Evolutionary conservation across 2,329 filamentous ascomycete species (phyloP), one percentile per base, ranked within the genome.

Genomic region (Meredithiella fracta): DNA sequence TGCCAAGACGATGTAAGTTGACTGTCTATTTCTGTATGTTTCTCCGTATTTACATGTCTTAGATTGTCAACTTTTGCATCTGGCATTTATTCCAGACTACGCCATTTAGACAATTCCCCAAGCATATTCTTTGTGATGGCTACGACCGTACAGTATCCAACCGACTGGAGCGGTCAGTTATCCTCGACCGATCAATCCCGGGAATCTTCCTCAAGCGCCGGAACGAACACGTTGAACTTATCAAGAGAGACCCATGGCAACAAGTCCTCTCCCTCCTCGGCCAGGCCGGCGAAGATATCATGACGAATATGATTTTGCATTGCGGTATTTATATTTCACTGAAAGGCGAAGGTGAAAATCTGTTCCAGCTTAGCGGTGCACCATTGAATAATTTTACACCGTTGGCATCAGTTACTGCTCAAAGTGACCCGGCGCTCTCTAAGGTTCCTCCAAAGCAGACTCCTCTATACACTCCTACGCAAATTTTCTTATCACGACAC

Each of bases 61-160:
- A 89, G 84, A 77, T 91, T 62, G 74, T 91, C 47, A 83, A 90
- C 64, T 88, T 86, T 66, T 77, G 78, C 26, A 79, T 96, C 44
- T 89, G 84, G 79, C 73, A 78, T 8, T 71, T 95, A 1, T 95
- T 94, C 66, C 78, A 77, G n/a, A 44, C 8, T 17, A 20, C 40
- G n/a, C 44, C 44, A 7, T 25, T n/a, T 9, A 25, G 20, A 22
- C 23, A 9, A 25, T 25, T 20, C 63, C 82, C 84, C 1, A 76
- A 78, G 53, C 86, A 96, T 68, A 64, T 95, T 3, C 76, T 98
- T 3, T 90, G 87, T 62, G 83, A 94, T 71, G 91, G 91, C 23
- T 94, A 83, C 62, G 79, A 83, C 62, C 78, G 74, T 61, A 65
- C 69, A 25, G 61, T 62, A 34, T 64, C 62, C 31, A 68, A 66